Percentiles rank a stretch among this genome's conserved stretches.
phyloP scores from a whole-genome alignment of 2,329 filamentous ascomycete species.

The Plectosphaerella cucumerina region DNA sequence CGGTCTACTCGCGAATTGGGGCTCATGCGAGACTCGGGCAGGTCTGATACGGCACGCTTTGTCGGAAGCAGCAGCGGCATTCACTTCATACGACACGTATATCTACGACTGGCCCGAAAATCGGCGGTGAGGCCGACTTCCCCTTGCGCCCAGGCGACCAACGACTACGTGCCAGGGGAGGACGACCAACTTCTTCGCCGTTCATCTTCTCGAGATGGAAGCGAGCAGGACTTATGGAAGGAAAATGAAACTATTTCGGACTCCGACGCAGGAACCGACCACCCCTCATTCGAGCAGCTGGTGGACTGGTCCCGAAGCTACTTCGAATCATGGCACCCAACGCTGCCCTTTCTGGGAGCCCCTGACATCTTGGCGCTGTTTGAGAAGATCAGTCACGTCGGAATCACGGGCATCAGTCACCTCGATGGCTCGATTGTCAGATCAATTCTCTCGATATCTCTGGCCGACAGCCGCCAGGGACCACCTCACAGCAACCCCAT shows the following conservation, averaged over 20 bases:
- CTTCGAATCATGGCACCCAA: constrained; percentile 54
- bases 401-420: constrained; percentile 21
- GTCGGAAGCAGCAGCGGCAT: constrained; percentile 55
- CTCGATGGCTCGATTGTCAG: constrained; percentile 39
- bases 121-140: constrained; percentile 9
- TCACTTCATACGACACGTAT: constrained; percentile 54
- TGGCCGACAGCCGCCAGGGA: constrained; percentile 46
- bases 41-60: constrained; percentile 45
- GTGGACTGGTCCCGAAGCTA: constrained; percentile 47
- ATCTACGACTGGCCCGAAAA: constrained; percentile 37
- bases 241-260: constrained; percentile 25
- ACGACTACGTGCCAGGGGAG: constrained; percentile 50
- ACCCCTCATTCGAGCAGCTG: constrained; percentile 41
- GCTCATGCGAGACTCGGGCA: constrained; percentile 45
- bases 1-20: constrained; percentile 26
- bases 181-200: constrained; percentile 41
- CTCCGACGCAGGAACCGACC: neutral
- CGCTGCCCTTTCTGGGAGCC: constrained; percentile 52
- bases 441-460: constrained; percentile 47
- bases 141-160: constrained; percentile 10
- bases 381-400: constrained; percentile 33
- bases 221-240: constrained; percentile 27
- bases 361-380: constrained; percentile 43
- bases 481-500: constrained; percentile 21
- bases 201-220: constrained; percentile 6